Evolutionary conservation across 1,139 yeast species (phyloP), one percentile per base, ranked within the genome.

Genomic region (Komagataea norvegica): DNA sequence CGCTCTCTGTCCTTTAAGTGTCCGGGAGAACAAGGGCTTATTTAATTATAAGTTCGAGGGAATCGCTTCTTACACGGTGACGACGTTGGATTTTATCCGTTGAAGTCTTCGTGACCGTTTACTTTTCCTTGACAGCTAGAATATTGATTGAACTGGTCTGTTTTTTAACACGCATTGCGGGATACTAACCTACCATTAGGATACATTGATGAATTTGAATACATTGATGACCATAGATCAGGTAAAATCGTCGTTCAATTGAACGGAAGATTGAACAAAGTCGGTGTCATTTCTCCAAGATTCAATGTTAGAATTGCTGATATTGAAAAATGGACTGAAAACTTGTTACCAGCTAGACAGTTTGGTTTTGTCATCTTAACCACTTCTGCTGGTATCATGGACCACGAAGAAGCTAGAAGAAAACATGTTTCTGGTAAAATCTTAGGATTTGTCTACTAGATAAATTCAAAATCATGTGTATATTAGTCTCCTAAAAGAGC

Each of bases 321-420:
- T 64, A 81, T 89, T 60, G 97, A 89, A 74, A 87, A 86, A 74
- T 89, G 97, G 97, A 88, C 95, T 59, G 95, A 80, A 68, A 88
- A 87, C 79, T 80, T 89, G 66, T 77, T 89, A 65, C 97, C 97
- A 64, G 95, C 97, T 53, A 87, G 97, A 83, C 97, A 89, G 72
- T 89, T 89, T 63, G 97, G 97, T 74, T 88, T 74, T 74, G 89
- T 89, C 63, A 84, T 89, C 68, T 79, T 89, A 65, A 89, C 98
- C 68, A 91, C 98, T 59, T 91, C 98, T 60, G 96, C 97, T 60
- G 98, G 98, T 73, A 91, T 91, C 60, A 88, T 91, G 96, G 97
- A 91, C 77, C 98, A 91, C 75, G 98, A 91, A 76, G 98, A 91
- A 77, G 98, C 98, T 60, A 88, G 96, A 81, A 85, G 97, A 82